These are phyloP conservation scores for Penicillium sp. DNA, from an alignment of 2,329 filamentous ascomycete genomes.

Conservation along the genomic window DNA sequence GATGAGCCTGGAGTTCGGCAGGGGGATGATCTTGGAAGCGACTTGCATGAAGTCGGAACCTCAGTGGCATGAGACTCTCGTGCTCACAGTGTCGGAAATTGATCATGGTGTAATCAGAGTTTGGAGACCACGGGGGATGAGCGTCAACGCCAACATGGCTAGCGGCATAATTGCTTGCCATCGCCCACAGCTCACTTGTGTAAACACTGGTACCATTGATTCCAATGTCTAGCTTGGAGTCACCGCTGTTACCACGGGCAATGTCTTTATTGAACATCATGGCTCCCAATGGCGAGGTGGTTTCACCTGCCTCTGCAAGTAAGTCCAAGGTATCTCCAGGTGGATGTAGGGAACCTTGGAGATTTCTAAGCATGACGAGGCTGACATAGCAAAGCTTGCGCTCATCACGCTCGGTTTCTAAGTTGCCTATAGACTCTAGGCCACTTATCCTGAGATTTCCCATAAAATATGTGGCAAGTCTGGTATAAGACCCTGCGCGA, in stretches of 20 bases:
- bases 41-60: conserved; percentile 49
- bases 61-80: conserved; percentile 49
- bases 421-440: conserved; percentile 15
- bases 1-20: conserved; percentile 40
- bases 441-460: conserved; percentile 11
- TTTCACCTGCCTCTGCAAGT: not conserved
- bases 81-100: conserved; percentile 49
- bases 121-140: conserved; percentile 45
- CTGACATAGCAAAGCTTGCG: conserved; percentile 32
- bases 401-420: conserved; percentile 26
- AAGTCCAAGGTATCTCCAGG: conserved; percentile 11
- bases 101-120: conserved; percentile 50
- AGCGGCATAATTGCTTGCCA: conserved; percentile 47
- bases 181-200: conserved; percentile 48
- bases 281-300: conserved; percentile 1
- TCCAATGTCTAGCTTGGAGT: conserved; percentile 28
- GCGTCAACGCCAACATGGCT: conserved; percentile 39
- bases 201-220: conserved; percentile 44
- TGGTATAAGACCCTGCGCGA: conserved; percentile 22
- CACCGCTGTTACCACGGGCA: not conserved
- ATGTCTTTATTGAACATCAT: conserved; percentile 3
- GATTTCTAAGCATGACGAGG: conserved; percentile 38
- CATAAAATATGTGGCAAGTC: conserved; percentile 23
- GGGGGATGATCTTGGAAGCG: conserved; percentile 43
- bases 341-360: conserved; percentile 31